Conservation (phyloP, 2,329 filamentous ascomycete genomes). For the Sordariomycetes sp. region DNA sequence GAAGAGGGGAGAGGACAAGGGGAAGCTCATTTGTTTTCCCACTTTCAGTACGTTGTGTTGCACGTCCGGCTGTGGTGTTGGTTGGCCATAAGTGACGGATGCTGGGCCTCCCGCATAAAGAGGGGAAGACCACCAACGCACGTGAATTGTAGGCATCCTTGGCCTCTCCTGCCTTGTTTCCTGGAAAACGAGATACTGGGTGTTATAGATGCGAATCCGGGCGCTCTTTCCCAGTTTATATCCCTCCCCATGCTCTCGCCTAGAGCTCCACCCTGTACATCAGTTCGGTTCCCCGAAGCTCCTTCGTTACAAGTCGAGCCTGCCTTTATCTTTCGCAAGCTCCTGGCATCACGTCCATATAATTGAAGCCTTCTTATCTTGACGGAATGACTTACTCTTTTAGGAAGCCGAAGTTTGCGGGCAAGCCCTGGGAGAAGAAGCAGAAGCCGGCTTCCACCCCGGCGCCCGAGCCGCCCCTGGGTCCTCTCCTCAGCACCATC, state of each 20-base stretch:
- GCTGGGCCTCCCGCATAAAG: not conserved
- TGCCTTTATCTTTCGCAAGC: too few species aligned
- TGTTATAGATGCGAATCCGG: not conserved
- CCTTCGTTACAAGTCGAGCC: too few species aligned
- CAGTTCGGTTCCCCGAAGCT: too few species aligned
- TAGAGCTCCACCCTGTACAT: too few species aligned
- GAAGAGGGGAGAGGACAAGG: not conserved
- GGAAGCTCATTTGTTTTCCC: not conserved
- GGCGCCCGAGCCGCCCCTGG: not conserved
- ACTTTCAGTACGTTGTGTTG: not conserved
- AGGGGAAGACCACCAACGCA: not conserved
- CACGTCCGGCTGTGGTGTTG: not conserved
- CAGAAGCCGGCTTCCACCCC: not conserved
- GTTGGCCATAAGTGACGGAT: not conserved
- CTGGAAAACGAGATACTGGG: not conserved
- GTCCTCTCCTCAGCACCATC: not conserved
- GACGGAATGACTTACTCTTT: too few species aligned
- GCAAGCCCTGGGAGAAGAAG: not conserved
- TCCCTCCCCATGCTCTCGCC: not conserved
- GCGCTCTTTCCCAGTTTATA: not conserved
- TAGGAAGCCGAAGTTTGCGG: not conserved
- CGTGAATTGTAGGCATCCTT: not conserved
- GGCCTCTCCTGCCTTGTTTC: not conserved
- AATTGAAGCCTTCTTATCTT: too few species aligned
- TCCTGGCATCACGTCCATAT: too few species aligned